Base-by-base conservation (phyloP, 139 green algal genomes). In the Edaphochlamys debaryana region DNA sequence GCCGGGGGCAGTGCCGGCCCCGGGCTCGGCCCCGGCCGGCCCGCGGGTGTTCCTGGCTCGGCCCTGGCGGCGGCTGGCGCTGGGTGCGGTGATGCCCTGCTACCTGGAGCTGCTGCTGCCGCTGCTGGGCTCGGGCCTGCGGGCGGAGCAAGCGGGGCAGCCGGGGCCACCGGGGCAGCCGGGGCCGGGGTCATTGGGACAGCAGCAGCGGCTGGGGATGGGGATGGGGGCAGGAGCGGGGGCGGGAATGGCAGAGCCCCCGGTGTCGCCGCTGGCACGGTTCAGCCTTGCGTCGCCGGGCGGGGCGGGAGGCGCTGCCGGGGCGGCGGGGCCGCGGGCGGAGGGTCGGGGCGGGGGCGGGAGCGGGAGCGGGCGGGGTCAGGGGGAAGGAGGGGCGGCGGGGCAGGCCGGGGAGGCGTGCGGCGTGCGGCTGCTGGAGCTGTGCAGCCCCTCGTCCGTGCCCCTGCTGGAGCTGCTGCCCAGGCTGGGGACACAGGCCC, bases 61-160 rank as follows among this genome's bases (percentile, higher is more conserved):
- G 29, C 75, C n/a, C 8, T 81, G 60, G 58, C 75, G 75, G 40
- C 75, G 75, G 41, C 60, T 81, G 40, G 75, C 75, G 32, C 58
- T 81, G 60, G 75, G 60, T 23, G 75, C 75, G 6, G 60, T 38
- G 19, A 81, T 81, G 75, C 75, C 75, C 15, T 81, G 75, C 58
- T 81, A 81, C n/a, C 30, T 81, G 38, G 75, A 71, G 75, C 19
- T 8, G 11, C 60, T 81, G 38, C 75, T 81, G 75, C 75, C 60
- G 40, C 8, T 69, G 30, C 30, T 80, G 52, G n/a, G n/a, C 3
- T 7, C 13, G 20, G 56, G 23, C 19, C 17, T 6, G 56, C 27
- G 2, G 56, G 27, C 2, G 13, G 56, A 2, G 56, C 19, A 66
- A 25, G 8, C 23, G 50, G 50, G 25, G 50, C 20, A 58, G 50